Base-by-base conservation (phyloP, 768 basidiomycete genomes). In the Rhodotorula diobovata region DNA sequence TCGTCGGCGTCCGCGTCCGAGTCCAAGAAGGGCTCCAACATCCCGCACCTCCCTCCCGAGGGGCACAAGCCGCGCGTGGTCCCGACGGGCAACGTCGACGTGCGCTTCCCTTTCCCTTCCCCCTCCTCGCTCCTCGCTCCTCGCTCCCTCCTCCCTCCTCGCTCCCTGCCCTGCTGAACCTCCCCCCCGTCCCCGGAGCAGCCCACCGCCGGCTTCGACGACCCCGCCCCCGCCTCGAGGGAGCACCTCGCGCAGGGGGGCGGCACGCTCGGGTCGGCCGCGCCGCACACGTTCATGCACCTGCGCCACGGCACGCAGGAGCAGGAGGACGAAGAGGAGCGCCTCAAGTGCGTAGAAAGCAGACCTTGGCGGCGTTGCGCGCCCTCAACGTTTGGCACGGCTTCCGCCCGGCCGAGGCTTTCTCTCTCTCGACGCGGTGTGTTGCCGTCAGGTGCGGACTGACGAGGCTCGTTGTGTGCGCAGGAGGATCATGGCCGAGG, bases 261-360 rank as follows among this genome's bases (percentile, higher is more conserved):
- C 12, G 25, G 32, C 21, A 15, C 21, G 34, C 32, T 34, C 18
- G 56, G 56, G 23, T 16, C 39, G 21, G 23, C 34, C 4, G 56
- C 34, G n/a, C 20, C 9, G 35, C 51, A 66, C 65, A 39, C 56
- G 34, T 28, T 4, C 30, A 32, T 66, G 30, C 56, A 66, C 65
- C 28, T 66, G 46, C 16, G 11, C 2, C 55, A 66, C 56, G 64
- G 56, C 11, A 18, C 35, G 5, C n/a, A 66, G 56, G 65, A 58
- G 65, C 28, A 58, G 25, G 56, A 58, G 56, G 57, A 37, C 21
- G 21, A 59, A 12, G 65, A 59, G 57, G 65, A 66, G 65, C 20
- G n/a, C 20, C 50, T 66, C 46, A 66, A 51, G 65, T 66, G 46
- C 45, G 64, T 63, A n/a, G n/a, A n/a, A n/a, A n/a, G n/a, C n/a